Base-by-base conservation (phyloP, 2,329 filamentous ascomycete genomes). In the Fusarium mangiferae region DNA sequence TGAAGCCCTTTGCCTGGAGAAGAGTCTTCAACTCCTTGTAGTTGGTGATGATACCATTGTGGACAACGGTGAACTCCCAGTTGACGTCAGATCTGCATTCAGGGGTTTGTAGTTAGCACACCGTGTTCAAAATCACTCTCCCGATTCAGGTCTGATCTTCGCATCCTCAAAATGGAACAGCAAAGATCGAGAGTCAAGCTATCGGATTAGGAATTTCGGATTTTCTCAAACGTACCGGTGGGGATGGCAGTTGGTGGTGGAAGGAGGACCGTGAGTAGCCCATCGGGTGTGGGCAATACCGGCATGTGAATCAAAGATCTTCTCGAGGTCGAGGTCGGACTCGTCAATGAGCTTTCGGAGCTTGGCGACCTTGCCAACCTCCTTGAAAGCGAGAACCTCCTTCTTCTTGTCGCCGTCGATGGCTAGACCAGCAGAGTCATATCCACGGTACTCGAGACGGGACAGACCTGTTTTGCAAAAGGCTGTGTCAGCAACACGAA, bases 1-100 rank as follows among this genome's bases (percentile, higher is more conserved):
- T 93, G 91, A 98, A 97, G 82, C 96, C 96, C 90, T 98, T 99
- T 88, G 89, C 90, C 86, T 93, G 90, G 78, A 99, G 90, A 74
- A 99, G 91, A 73, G 93, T 94, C 91, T 96, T 98, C 80, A 99
- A 88, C 87, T 99, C 96, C 90, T 99, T 99, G 91, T 99, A 99
- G 90, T 99, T 99, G 88, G 96, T 99, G 86, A 99, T 99, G 89
- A 99, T 99, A 82, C 96, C 96, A 86, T 99, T 99, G 92, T 99
- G 96, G 71, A 98, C 96, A 79, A 99, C 92, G 76, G 94, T 90
- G 85, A 99, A 99, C 86, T 99, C 93, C 95, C 96, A 99, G 80
- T 87, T 94, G 79, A 93, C 91, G 84, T 99, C 96, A 76, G 96
- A 98, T 85, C 95, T 97, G 76, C 24, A 68, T 60, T 66, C 59